These are phyloP conservation scores for Carex pumila DNA, from an alignment of 176 grass and related monocot genomes.

Conservation along the genomic window DNA sequence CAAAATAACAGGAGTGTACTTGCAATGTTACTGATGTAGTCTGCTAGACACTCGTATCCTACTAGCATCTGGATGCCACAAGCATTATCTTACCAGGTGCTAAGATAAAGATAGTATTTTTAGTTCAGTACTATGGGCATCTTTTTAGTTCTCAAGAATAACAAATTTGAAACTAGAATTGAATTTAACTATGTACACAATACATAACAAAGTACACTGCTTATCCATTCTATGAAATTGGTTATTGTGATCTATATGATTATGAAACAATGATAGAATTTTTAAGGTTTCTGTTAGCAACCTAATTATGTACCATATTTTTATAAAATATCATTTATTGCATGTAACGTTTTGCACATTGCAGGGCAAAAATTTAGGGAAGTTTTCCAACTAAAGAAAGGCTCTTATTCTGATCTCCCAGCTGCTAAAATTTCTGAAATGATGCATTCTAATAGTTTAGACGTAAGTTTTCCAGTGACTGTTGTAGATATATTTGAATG, in stretches of 20 bases:
- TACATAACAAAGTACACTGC: background rate
- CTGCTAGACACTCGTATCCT: background rate
- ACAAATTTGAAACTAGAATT: background rate
- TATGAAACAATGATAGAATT: background rate
- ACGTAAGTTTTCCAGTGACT: slow-evolving; percentile 57
- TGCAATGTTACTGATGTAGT: background rate
- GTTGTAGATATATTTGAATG: slow-evolving; percentile 1
- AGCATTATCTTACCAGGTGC: background rate
- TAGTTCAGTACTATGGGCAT: background rate
- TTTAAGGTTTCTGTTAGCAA: background rate
- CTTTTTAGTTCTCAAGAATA: background rate
- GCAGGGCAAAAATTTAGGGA: slow-evolving; percentile 64
- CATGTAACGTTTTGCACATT: slow-evolving; percentile 15
- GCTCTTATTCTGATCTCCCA: slow-evolving; percentile 66
- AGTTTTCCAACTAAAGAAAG: slow-evolving; percentile 61
- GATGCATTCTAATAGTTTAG: slow-evolving; percentile 83
- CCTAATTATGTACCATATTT: background rate
- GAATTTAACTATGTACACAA: background rate
- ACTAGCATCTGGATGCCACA: background rate
- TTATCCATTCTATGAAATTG: background rate
- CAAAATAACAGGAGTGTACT: background rate
- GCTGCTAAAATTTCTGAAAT: slow-evolving; percentile 86
- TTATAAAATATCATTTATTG: background rate
- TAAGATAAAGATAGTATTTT: background rate
- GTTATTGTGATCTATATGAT: background rate